Base-by-base conservation (phyloP, 2,329 filamentous ascomycete genomes). In the Claviceps paspali region DNA sequence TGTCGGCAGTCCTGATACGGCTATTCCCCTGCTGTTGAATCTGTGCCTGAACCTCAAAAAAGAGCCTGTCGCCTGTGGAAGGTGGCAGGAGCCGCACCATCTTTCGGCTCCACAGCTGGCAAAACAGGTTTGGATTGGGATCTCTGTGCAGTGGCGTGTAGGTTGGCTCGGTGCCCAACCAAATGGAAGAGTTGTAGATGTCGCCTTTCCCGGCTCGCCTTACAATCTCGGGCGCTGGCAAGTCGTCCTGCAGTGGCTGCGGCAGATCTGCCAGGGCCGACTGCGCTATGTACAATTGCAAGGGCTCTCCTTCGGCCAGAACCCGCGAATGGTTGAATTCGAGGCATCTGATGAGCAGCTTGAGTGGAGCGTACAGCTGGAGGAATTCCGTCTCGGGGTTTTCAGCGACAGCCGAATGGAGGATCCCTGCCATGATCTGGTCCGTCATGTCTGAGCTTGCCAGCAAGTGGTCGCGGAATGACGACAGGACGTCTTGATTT, bases 61-160 rank as follows among this genome's bases (percentile, higher is more conserved):
- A 94, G 2, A 94, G 53, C 1, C 49, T 56, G 33, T 70, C 61
- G 1, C 91, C 91, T 3, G 64, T 50, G 0, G 57, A 51, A 0
- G 86, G 85, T 4, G 66, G 60, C 40, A 88, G 65, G 10, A 95
- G 53, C n/a, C 86, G 68, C 12, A 95, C 64, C 0, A 62, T 54
- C 57, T 98, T 98, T 36, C 52, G 57, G 4, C 83, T 76, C 12
- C 73, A 74, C 10, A 96, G 57, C 57, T 98, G 91, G 32, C 83
- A 74, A 53, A 96, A 94, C 0, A 95, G 50, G 52, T 98, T 98
- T 0, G 85, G 85, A 49, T 96, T 96, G 0, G 91, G 91, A 50
- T 98, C 91, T 38, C 82, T 74, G 57, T 98, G 91, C 3, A 94
- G 64, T 3, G 91, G 86, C 1, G 91, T 95, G 48, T 85, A 86